Base-by-base conservation (phyloP, 2,329 filamentous ascomycete genomes). In the Colletotrichum sp. region DNA sequence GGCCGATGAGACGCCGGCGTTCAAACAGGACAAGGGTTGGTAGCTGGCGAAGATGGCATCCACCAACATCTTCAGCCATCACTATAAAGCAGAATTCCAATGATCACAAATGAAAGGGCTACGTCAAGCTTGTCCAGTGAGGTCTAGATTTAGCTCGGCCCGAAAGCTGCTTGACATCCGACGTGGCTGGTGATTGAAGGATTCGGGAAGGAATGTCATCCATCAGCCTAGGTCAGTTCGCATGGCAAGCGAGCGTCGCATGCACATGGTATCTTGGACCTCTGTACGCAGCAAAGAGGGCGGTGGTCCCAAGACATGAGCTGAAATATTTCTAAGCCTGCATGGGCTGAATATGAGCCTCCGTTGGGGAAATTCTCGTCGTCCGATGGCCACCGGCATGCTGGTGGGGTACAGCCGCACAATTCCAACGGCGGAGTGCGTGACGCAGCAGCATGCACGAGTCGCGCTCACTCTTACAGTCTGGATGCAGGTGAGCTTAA, bases 311-410 rank as follows among this genome's bases (percentile, higher is more conserved):
- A 9, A 28, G 26, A 60, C 18, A n/a, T n/a, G 26, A n/a, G 28
- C 26, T 30, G 16, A 13, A 32, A 60, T n/a, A 21, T 30, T 60
- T n/a, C 4, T 26, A 60, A 60, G 57, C 18, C 12, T 32, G 59
- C 59, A 63, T 63, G 59, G 18, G 21, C 32, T 32, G 18, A 10
- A 3, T 32, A 8, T 36, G 59, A 63, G 32, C 26, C 59, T 63
- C 59, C 59, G 59, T 63, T 63, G 59, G 59, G 59, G 59, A 63
- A 60, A 21, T 16, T 63, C n/a, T 63, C 18, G 30, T 63, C 59
- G 59, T 63, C 59, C 59, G 59, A 63, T 63, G n/a, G 28, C 28
- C 30, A 21, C 18, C 59, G 55, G 21, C 21, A 28, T 34, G 26
- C 9, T 30, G 59, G 26, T 32, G 59, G 26, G 30, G 26, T 32